Base-by-base conservation (phyloP, 2,329 filamentous ascomycete genomes). In the Epichloe sibirici region DNA sequence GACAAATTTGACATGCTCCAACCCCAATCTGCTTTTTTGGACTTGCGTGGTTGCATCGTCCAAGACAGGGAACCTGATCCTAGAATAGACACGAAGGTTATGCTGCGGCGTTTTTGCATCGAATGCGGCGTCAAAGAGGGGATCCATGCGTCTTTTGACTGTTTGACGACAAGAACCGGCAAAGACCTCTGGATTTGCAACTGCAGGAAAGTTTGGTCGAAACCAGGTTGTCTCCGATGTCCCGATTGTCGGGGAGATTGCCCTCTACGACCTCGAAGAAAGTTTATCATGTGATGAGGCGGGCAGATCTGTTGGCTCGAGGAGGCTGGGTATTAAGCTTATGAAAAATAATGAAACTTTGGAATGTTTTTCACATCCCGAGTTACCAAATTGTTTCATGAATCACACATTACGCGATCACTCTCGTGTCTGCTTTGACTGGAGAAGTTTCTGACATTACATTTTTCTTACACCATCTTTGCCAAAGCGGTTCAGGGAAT, bases 91-190 rank as follows among this genome's bases (percentile, higher is more conserved):
- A 61, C 58, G n/a, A 53, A 62, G 35, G 56, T 66, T 21, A 56
- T 61, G 49, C 60, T 72, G 7, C 66, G 70, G 7, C 64, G 70
- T 23, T 72, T 71, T 56, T 72, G 70, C 56, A 67, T 72, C 49
- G 67, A 66, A 21, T 72, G 70, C 45, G 70, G 70, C n/a, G 64
- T 72, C 45, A 58, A 60, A 25, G 56, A 63, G 23, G 69, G 68
- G 2, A 58, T 72, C 7, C 67, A 72, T 49, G 63, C 58, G 3
- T 65, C 69, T 2, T 66, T 63, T 37, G 69, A 71, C 57, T 65
- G 64, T 39, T 56, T 72, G 21, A 65, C 63, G 9, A 71, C 70
- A 8, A 66, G 66, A 54, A 65, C 65, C 2, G 64, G 66, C 1
- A 64, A 66, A 46, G 65, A 68, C 49, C 63, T 71, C 15, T 72